Evolutionary conservation across 2,329 filamentous ascomycete genomes (phyloP), one percentile per base, ranked within the genome.

Genomic region (Talaromyces pinophilus): DNA sequence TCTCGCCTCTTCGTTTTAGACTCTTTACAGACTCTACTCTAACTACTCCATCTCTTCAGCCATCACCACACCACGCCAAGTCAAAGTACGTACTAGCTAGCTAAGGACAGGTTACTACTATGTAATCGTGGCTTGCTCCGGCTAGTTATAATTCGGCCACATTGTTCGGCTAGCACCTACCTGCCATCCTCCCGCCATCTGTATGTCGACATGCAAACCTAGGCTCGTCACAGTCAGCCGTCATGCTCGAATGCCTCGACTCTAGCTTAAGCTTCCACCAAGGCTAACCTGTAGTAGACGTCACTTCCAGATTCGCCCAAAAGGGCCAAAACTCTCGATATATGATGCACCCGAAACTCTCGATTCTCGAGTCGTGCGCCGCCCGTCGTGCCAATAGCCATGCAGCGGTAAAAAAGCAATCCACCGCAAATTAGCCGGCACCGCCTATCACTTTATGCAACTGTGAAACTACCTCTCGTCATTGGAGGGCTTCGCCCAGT

Each of bases 361-460:
- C 40, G 15, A 11, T 15, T 40, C 38, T 35, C 30, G 52, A 55
- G 30, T 55, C 30, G 52, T 19, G 30, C n/a, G 35, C 30, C 3
- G 30, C 57, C n/a, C 57, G 5, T 42, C 38, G 48, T 44, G 48
- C 61, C 61, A 55, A 54, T 42, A 42, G 40, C 62, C 52, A 8
- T 59, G 52, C 62, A 46, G 62, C 62, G 62, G 62, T 22, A 48
- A 48, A 63, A 63, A 57, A 46, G n/a, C 60, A 40, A 17, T n/a
- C 61, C 61, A 35, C 59, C 15, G 25, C 17, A 46, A 59, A 35
- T 59, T 64, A 44, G 30, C 62, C 25, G 62, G 42, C 52, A 40
- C 54, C 52, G 42, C 62, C 52, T 50, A 57, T 64, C 42, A 59
- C 62, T 22, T 33, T 50, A 40, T 57, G 44, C 59, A 35, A 52